Base-by-base conservation (phyloP, 148 eudicot genomes). In the Persicaria maculosa region DNA sequence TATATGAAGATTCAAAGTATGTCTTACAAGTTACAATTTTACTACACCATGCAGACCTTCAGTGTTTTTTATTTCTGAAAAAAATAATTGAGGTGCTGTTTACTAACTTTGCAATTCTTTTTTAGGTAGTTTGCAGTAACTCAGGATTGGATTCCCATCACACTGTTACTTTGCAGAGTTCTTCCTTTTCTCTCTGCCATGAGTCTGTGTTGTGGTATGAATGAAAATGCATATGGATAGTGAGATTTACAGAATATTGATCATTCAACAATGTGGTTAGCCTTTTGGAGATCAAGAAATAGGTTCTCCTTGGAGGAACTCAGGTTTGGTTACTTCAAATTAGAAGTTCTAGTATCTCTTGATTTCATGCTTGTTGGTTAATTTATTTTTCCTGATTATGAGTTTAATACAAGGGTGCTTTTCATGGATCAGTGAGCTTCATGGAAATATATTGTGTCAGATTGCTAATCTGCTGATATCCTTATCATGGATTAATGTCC, bases 221-320 rank as follows among this genome's bases (percentile, higher is more conserved):
- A 36, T 36, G 19, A 65, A 65, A 6, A 14, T 65, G 36, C 46
- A 65, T 36, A 40, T 14, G 70, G 81, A 79, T 84, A 71, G 82
- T 83, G 88, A 25, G 81, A 67, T 76, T 53, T 81, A 74, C 57
- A 16, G 65, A 78, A 76, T 67, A 74, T 71, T 81, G 81, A 79
- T 74, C 55, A 79, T 79, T 80, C 78, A 82, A 83, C 76, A 84
- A 95, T 95, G 98, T 95, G 98, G 98, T 80, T 87, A 80, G 80
- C 97, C 79, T 95, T 95, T 76, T 90, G 98, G 98, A 89, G 87
- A 83, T 80, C 98, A 76, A 81, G 90, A 74, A 86, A 92, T 75
- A 91, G 98, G 72, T 88, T 88, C 83, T 85, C 98, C 46, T 81
- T 92, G 80, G 93, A 90, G 65, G 96, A 95, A 87, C 92, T 92